Base-by-base conservation (phyloP, 352 stramenopile genomes). In the Phytophthora citricola region DNA sequence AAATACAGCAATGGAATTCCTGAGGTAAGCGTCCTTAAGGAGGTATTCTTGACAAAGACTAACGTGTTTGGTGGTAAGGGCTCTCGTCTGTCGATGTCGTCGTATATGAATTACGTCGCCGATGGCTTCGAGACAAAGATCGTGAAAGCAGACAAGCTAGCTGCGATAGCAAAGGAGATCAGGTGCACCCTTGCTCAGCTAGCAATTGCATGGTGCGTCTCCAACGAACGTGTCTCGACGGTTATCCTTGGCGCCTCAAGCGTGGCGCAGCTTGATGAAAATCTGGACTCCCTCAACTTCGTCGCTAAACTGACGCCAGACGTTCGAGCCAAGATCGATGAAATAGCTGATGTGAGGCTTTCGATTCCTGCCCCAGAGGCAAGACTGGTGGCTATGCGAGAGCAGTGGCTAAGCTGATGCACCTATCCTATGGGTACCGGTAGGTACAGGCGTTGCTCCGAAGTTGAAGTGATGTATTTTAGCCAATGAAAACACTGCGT, bases 1-100 rank as follows among this genome's bases (percentile, higher is more conserved):
- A 93, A 93, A 59, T 92, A 92, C 79, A 85, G 74, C 71, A 81
- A 78, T n/a, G 80, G 73, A 10, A 78, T 82, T 31, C 76, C 69
- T 9, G 66, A 73, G 5, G 83, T 71, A 29, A 58, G 49, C 12
- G 15, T 32, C 31, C 17, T 40, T 40, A 14, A n/a, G 11, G 17
- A 20, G 17, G 17, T 34, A 10, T 10, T 34, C 29, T 34, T 34
- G 9, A 34, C 29, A 34, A 34, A 34, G 7, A 34, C 29, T 34
- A 34, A 34, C 29, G 29, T 34, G 29, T 10, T 34, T 34, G 29
- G 29, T 34, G 29, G 29, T 34, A 65, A 20, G 39, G 81, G 73
- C 40, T 91, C 66, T 15, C 75, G 67, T 43, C 32, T 79, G 38
- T 83, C 75, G 24, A 79, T 83, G 45, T 66, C 74, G 9, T 72